These are phyloP conservation scores for Candida ficus DNA, from an alignment of 805 yeast species.

Conservation along the genomic window DNA sequence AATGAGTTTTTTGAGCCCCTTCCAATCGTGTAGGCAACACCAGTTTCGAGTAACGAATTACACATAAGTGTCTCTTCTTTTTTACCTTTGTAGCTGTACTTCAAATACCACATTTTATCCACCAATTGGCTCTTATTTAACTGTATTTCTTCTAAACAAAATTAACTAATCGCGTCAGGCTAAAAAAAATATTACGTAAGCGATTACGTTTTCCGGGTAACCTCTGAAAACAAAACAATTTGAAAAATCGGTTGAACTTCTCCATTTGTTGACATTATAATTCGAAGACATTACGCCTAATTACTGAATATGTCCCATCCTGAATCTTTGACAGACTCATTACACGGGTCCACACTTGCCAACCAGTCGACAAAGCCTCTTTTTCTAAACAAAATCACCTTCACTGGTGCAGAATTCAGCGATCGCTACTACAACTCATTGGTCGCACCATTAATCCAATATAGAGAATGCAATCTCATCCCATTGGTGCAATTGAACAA, in stretches of 20 bases:
- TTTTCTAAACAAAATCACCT: constrained; percentile 13
- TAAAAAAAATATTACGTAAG: background rate
- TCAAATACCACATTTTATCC: constrained; percentile 11
- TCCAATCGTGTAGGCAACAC: constrained; percentile 8
- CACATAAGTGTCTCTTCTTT: background rate
- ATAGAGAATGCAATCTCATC: constrained; percentile 14
- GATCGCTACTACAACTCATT: constrained; percentile 41
- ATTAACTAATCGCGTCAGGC: too few relatives aligned
- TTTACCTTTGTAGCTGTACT: constrained; percentile 4
- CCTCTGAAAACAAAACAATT: too few relatives aligned
- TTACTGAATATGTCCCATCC: constrained; percentile 1
- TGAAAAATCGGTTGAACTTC: too few relatives aligned
- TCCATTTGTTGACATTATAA: background rate
- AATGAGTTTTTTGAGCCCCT: constrained; percentile 4
- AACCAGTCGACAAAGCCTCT: constrained; percentile 17
- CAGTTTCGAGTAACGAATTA: constrained; percentile 5
- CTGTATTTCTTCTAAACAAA: too few relatives aligned
- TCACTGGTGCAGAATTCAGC: constrained; percentile 31
- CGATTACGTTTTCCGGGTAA: background rate
- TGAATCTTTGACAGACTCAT: background rate
- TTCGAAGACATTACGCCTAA: too few relatives aligned
- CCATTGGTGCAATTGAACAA: constrained; percentile 38
- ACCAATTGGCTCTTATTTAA: too few relatives aligned
- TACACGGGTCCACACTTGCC: background rate
- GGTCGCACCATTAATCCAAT: constrained; percentile 35